Evolutionary conservation across 1,139 yeast genomes (phyloP).

Genomic region (Debaryomyces coudertii): DNA sequence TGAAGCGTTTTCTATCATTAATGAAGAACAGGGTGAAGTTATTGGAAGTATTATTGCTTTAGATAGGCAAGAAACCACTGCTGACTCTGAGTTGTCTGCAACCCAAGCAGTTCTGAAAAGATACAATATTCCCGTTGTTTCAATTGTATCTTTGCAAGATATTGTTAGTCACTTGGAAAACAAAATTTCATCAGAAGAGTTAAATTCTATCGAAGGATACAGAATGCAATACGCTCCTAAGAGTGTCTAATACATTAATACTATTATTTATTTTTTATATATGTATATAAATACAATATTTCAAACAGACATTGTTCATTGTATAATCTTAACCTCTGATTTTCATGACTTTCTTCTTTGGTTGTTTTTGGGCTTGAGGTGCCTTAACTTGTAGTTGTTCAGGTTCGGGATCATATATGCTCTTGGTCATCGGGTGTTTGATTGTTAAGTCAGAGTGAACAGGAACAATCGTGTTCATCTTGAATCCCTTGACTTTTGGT

Average conservation of each 20-base stretch:
- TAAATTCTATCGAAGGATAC: conserved; percentile 60
- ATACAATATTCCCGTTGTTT: conserved; percentile 79
- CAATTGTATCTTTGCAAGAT: conserved; percentile 77
- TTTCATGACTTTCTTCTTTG: conserved; percentile 56
- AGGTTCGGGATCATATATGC: conserved; percentile 61
- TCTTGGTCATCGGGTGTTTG: conserved; percentile 83
- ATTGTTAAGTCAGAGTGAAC: conserved; percentile 76
- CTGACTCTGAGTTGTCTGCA: conserved; percentile 70
- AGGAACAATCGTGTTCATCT: conserved; percentile 85
- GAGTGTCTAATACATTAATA: background rate
- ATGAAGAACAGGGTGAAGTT: conserved; percentile 67
- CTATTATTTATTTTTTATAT: conserved; percentile 1
- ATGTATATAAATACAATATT: background rate
- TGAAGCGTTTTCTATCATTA: conserved; percentile 86
- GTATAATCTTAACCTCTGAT: conserved; percentile 39
- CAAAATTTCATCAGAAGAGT: conserved; percentile 57
- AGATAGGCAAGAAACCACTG: conserved; percentile 90
- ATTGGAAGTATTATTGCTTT: conserved; percentile 85
- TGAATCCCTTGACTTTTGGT: conserved; percentile 81
- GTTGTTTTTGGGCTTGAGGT: conserved; percentile 49
- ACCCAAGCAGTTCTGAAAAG: conserved; percentile 76
- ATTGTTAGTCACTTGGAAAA: conserved; percentile 64
- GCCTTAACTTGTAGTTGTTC: conserved; percentile 38
- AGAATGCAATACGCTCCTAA: conserved; percentile 55
- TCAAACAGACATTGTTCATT: background rate